Percentiles rank a stretch among this genome's conserved stretches.
Conservation (phyloP, 2,329 filamentous ascomycete genomes). For the Zasmidium cellare region DNA sequence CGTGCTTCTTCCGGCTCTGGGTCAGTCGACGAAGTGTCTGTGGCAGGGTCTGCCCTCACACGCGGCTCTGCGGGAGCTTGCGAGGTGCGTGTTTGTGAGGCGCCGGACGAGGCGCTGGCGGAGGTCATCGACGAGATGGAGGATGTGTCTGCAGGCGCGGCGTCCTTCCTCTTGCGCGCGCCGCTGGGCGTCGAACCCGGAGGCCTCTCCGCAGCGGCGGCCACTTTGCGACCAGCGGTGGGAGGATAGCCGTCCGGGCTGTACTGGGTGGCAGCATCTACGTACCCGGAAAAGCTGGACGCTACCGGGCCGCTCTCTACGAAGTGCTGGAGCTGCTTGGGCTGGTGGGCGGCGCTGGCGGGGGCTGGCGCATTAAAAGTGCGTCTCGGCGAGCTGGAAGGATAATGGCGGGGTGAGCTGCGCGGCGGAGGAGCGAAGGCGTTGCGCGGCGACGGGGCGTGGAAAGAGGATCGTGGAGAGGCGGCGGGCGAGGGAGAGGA, state of each 20-base stretch:
- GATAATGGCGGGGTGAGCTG: conserved; percentile 2
- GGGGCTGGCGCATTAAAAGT: conserved; percentile 21
- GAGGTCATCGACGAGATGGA: conserved; percentile 22
- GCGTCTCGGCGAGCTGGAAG: conserved; percentile 9
- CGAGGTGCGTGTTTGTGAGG: conserved; percentile 7
- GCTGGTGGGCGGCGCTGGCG: conserved; percentile 15
- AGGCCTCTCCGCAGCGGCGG: conserved; percentile 14
- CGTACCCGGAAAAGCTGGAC: conserved; percentile 26
- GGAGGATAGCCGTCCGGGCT: conserved; percentile 51
- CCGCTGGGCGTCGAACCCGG: conserved; percentile 14
- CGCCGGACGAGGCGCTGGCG: conserved; percentile 20
- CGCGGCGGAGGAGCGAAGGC: conserved; percentile 7
- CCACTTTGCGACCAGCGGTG: conserved; percentile 35
- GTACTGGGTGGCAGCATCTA: conserved; percentile 57
- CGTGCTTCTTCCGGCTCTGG: conserved; percentile 29
- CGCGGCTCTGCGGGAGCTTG: conserved; percentile 15
- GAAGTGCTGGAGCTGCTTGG: conserved; percentile 9
- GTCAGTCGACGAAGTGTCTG: conserved; percentile 8
- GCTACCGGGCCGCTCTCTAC: conserved; percentile 12
- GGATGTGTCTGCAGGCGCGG: conserved; percentile 16
- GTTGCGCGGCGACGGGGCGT: conserved; percentile 14
- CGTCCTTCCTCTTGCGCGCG: conserved; percentile 31
- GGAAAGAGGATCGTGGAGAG: conserved; percentile 28
- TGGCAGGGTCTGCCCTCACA: conserved; percentile 13
- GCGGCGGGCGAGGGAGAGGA: conserved; percentile 33